Percentiles rank a stretch among this genome's conserved stretches.
Evolutionary conservation across 768 basidiomycete species (phyloP).

Genomic region (Amanita rubescens): DNA sequence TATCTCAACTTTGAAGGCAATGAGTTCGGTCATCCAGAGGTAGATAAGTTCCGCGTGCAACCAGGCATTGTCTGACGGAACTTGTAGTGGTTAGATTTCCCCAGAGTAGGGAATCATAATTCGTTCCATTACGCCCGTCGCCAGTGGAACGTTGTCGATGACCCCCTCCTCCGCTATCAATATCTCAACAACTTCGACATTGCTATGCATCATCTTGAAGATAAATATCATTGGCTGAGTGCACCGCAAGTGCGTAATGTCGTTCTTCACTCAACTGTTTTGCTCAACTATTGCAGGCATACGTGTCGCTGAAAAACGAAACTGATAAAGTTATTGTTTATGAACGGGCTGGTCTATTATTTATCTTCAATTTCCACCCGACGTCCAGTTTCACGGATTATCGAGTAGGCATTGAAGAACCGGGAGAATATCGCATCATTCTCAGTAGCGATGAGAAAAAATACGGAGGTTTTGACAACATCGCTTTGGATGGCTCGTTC

Average conservation of each 20-base stretch:
- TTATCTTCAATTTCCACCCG: slow-evolving; percentile 97
- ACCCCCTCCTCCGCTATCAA: slow-evolving; percentile 78
- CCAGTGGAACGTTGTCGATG: slow-evolving; percentile 94
- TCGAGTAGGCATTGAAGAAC: slow-evolving; percentile 78
- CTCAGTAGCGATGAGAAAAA: slow-evolving; percentile 79
- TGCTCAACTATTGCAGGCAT: slow-evolving; percentile 46
- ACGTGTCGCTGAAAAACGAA: slow-evolving; percentile 93
- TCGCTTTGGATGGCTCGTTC: slow-evolving; percentile 54
- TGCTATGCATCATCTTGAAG: slow-evolving; percentile 85
- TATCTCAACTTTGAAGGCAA: slow-evolving; percentile 98
- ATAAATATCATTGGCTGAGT: slow-evolving; percentile 77
- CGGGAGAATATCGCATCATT: slow-evolving; percentile 80
- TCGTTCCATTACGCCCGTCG: slow-evolving; percentile 97
- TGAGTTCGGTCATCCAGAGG: slow-evolving; percentile 98
- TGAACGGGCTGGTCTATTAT: slow-evolving; percentile 89
- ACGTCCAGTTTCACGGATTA: slow-evolving; percentile 90
- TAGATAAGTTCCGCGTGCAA: slow-evolving; percentile 21
- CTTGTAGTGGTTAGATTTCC: slow-evolving; percentile 96
- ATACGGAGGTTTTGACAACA: slow-evolving; percentile 88
- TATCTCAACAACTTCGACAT: slow-evolving; percentile 92
- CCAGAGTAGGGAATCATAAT: slow-evolving; percentile 89
- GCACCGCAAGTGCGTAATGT: slow-evolving; percentile 58
- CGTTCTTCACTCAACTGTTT: slow-evolving; percentile 1
- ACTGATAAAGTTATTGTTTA: slow-evolving; percentile 88
- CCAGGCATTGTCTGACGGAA: neutral